Base-by-base conservation (phyloP, 2,329 filamentous ascomycete genomes). In the Nigrospora sphaerica region DNA sequence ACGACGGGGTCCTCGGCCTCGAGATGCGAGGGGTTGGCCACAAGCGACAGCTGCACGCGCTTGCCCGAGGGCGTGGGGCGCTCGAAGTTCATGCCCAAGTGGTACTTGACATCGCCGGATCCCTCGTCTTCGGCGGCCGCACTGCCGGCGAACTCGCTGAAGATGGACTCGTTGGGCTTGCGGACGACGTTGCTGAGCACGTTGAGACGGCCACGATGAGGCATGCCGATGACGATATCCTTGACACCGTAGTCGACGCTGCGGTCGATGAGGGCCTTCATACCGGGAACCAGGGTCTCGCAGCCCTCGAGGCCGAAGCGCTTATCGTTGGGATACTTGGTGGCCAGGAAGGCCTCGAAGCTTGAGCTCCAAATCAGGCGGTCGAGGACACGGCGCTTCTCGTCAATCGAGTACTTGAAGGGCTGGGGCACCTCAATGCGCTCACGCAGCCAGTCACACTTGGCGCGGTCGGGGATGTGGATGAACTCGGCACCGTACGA, bases 71-170 rank as follows among this genome's bases (percentile, higher is more conserved):
- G 93, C 11, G 93, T 98, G 46, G 93, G 93, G 53, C 93, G 89
- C 75, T 98, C 93, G 58, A 98, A 98, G 77, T 98, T 98, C 93
- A 98, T 98, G 64, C 93, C 93, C 61, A 98, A 76, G 74, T 98
- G 93, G 74, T 98, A 98, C 73, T 98, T 98, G 70, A 98, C 93
- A 67, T 98, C 93, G 60, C 93, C 93, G 48, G 93, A 97, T 49
- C 93, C 93, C 72, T 98, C 92, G 57, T 97, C 93, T 57, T 88
- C 86, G 46, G 88, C 88, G 63, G 88, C 89, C 18, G 86, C 74
- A 40, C 86, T 88, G 58, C 93, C 93, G 52, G 88, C 87, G 62
- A 98, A 98, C 69, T 98, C 93, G 66, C 88, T 95, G 77, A 98
- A 98, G 70, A 98, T 98, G 55, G 93, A 97, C 74, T 97, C 93